Evolutionary conservation across 2,329 filamentous ascomycete genomes (phyloP), one percentile per base, ranked within the genome.

Genomic region (Aspergillus piperis): DNA sequence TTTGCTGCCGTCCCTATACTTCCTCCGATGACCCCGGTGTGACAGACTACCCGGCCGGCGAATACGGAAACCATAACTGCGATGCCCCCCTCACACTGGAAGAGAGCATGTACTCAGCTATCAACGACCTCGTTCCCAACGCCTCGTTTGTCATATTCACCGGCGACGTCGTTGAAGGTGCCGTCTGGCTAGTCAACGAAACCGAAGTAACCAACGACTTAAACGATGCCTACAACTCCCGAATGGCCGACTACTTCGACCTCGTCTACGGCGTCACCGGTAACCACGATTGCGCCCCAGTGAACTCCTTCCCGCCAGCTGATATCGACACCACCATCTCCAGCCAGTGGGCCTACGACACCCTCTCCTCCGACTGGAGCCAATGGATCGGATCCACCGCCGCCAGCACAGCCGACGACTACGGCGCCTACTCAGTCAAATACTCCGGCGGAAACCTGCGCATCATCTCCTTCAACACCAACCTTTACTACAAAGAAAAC

Each of bases 111-210:
- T 77, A 75, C 53, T 66, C 64, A n/a, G 77, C 76, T 17, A 78
- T 79, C 53, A 54, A 74, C 38, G 63, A 74, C 8, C 60, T 82
- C 3, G 77, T 84, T 58, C 78, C 67, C 2, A 54, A 68, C 47
- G 64, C 81, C 0, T 76, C 78, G 3, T 84, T 87, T 59, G 75
- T 78, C n/a, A 78, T 87, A 30, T 86, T 86, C 70, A 87, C 84
- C 0, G 84, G 84, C 5, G 84, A 87, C 61, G 78, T 86, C 27
- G 77, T 86, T 19, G 84, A 85, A 63, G 82, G 84, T 42, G 75
- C 73, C 7, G 71, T 77, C 1, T 78, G 75, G 76, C 65, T 73
- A 6, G 70, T 76, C 23, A 75, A 70, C 25, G 65, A 76, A 27
- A 68, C 69, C 6, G 71, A 76, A 49, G 73, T 75, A 36, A 71